Conservation (phyloP, 495 filamentous ascomycete species). For the Penicillium paxilli region DNA sequence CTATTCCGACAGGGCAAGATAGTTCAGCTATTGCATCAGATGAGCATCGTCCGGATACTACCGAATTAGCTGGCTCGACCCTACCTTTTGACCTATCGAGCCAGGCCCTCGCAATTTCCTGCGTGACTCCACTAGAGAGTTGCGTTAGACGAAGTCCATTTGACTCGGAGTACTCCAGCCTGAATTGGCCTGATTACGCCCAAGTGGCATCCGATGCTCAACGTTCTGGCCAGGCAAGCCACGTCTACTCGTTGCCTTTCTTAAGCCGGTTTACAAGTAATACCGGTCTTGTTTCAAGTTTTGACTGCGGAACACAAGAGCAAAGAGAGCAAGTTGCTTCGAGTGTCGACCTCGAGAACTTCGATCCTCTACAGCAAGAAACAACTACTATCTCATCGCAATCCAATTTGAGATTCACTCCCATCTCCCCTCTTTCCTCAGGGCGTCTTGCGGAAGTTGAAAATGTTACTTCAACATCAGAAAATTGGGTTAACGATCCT, state of each 20-base stretch:
- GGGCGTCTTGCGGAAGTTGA: constrained; percentile 5
- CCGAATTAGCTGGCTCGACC: background rate
- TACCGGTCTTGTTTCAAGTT: constrained; percentile 18
- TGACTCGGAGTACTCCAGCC: background rate
- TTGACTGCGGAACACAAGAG: constrained; percentile 21
- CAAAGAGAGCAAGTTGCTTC: constrained; percentile 16
- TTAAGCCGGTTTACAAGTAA: constrained; percentile 23
- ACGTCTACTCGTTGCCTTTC: constrained; percentile 13
- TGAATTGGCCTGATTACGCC: constrained; percentile 9
- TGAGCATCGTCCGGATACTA: background rate
- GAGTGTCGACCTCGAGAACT: constrained; percentile 3
- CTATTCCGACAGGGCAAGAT: background rate
- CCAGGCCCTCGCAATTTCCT: background rate
- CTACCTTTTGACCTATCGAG: background rate
- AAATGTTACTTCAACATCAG: background rate
- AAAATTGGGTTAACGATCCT: constrained; percentile 17
- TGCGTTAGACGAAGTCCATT: background rate
- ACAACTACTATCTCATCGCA: background rate
- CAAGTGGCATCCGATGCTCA: constrained; percentile 1
- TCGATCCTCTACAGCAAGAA: background rate
- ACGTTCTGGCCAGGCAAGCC: background rate
- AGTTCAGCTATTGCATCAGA: background rate
- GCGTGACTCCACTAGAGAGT: background rate
- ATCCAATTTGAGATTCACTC: background rate
- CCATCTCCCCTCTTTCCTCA: constrained; percentile 1